Conservation (phyloP, 2,329 filamentous ascomycete genomes). For the Penicillium brasilianum region DNA sequence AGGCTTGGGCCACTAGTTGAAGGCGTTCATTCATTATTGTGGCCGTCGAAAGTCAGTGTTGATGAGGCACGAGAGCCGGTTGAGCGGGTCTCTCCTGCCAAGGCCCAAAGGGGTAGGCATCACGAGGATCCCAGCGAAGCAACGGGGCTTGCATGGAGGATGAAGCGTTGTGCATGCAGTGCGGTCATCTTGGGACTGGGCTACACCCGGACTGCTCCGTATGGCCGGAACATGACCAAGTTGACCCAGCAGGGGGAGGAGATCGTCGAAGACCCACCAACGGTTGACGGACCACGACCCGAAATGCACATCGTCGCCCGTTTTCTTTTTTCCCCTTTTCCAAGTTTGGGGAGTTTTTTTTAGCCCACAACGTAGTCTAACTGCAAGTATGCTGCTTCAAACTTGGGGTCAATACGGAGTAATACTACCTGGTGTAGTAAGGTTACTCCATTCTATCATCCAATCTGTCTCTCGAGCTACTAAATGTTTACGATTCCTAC, state of each 20-base stretch:
- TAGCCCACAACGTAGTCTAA: neutral
- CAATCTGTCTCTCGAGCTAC: neutral
- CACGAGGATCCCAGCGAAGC: conserved; percentile 14
- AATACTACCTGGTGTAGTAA: too few relatives aligned
- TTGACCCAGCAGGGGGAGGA: conserved; percentile 14
- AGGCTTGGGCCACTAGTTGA: neutral
- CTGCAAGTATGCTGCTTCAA: neutral
- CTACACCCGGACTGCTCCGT: neutral
- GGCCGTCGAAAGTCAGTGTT: conserved; percentile 6
- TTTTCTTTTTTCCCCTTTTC: conserved; percentile 6
- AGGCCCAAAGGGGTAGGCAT: conserved; percentile 12
- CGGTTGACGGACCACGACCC: conserved; percentile 21
- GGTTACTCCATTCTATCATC: neutral
- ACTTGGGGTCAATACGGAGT: neutral
- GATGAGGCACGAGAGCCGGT: conserved; percentile 14
- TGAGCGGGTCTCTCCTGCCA: conserved; percentile 1
- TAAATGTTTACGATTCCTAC: neutral
- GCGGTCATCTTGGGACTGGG: conserved; percentile 8
- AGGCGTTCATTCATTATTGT: neutral
- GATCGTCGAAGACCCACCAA: conserved; percentile 24
- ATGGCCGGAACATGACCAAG: neutral
- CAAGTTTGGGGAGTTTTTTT: neutral
- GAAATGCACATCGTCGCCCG: conserved; percentile 7
- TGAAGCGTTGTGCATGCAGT: conserved; percentile 6
- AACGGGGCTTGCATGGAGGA: neutral